Percentiles rank a stretch among this genome's conserved stretches.
These are phyloP conservation scores for Backusella morwellensis DNA, from an alignment of 192 early-diverging fungal genomes.

Conservation along the genomic window DNA sequence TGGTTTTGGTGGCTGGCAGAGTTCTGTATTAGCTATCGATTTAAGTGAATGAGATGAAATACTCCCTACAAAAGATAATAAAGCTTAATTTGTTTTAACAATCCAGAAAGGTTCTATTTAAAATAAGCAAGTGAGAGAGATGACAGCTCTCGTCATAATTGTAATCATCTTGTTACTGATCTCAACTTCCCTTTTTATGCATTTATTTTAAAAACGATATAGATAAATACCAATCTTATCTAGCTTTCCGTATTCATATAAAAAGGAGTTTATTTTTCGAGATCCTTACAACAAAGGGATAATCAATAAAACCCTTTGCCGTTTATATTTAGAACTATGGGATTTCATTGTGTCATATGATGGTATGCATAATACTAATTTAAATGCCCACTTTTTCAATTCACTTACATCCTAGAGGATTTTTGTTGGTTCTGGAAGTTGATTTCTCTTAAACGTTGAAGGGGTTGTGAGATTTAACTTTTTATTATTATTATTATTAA, in stretches of 20 bases:
- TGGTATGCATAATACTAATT: too few relatives aligned
- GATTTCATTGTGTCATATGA: too few relatives aligned
- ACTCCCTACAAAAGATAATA: not conserved
- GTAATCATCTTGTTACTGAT: not conserved
- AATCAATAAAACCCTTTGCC: not conserved
- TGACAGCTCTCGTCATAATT: not conserved
- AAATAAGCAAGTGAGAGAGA: not conserved
- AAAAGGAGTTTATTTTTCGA: not conserved
- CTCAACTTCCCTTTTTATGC: not conserved
- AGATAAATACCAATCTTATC: not conserved
- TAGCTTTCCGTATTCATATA: not conserved
- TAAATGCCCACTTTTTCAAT: too few relatives aligned
- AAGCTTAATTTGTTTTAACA: not conserved
- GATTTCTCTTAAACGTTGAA: not conserved
- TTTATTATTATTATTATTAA: not conserved
- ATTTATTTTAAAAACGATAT: not conserved
- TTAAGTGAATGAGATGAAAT: not conserved
- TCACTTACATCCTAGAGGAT: too few relatives aligned
- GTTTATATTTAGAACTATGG: too few relatives aligned
- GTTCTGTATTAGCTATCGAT: slow-evolving; percentile 11
- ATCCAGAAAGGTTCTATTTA: not conserved
- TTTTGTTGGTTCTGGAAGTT: not conserved
- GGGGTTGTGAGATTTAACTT: not conserved
- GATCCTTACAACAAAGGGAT: not conserved
- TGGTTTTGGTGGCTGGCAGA: slow-evolving; percentile 32